Conservation (phyloP, 129 eudicot species). For the Rutidosis leptorrhynchoides region DNA sequence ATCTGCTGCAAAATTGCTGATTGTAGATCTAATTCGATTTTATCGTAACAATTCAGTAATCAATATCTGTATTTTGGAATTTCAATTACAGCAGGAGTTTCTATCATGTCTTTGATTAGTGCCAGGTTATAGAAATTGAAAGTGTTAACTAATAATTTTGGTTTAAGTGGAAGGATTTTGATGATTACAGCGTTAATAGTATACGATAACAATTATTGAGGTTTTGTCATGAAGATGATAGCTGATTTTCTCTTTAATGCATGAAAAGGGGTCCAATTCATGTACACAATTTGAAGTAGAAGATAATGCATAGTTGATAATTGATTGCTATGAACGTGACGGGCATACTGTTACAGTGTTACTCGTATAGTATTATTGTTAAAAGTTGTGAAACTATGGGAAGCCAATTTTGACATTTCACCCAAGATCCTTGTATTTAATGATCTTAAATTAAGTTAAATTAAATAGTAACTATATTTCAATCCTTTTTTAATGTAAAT, state of each 20-base stretch:
- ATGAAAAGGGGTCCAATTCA: neutral
- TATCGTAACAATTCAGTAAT: neutral
- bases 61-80: neutral
- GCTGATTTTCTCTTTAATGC: neutral
- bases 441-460: neutral
- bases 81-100: neutral
- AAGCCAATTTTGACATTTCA: neutral
- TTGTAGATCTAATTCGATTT: conserved; percentile 16
- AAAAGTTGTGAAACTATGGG: conserved; percentile 9
- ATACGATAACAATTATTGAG: neutral
- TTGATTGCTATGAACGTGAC: neutral
- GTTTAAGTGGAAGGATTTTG: neutral
- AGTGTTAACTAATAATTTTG: neutral
- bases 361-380: neutral
- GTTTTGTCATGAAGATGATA: conserved; percentile 8
- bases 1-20: conserved; percentile 13
- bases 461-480: neutral
- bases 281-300: neutral
- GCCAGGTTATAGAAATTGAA: conserved; percentile 6
- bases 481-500: conserved; percentile 12
- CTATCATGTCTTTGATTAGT: conserved; percentile 2
- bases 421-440: neutral
- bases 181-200: neutral
- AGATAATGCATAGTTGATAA: neutral
- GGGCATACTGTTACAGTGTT: too few relatives aligned